Base-by-base conservation (phyloP, 805 yeast genomes). In the Saccharomyces mikatae region DNA sequence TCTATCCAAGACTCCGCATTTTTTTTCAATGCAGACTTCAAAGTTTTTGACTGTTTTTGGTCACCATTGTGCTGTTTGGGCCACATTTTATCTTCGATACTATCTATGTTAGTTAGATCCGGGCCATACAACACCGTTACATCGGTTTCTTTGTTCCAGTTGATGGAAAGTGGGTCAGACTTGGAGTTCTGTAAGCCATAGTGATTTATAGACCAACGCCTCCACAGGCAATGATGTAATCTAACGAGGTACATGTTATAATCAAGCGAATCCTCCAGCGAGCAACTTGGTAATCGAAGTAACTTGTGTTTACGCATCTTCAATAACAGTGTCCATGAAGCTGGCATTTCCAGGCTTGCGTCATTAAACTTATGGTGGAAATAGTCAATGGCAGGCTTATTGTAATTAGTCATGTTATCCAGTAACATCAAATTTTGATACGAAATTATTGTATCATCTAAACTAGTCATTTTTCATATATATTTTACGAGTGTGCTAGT, bases 81-180 rank as follows among this genome's bases (percentile, higher is more conserved):
- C 44, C 24, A 36, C 24, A 36, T 36, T 8, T 36, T 17, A 9
- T 36, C 24, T 36, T 36, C 44, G 17, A 17, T 6, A 21, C 17
- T 36, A 36, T 36, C 22, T 36, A 36, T 36, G 4, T 52, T 49
- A 10, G 61, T 52, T 32, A 69, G 57, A 54, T 66, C 61, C 13
- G 99, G 99, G 1, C 99, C 99, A 71, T 91, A 94, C 6, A 92
- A 79, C 90, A 97, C 92, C 0, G 97, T 89, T 27, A 92, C 92
- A 66, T 92, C 99, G 62, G 83, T 83, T 62, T 91, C 97, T 71
- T 94, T 94, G 56, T 86, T 82, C 99, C 99, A 92, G 71, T 94
- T 91, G 53, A 92, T 85, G 29, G 78, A 77, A 58, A 88, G 86
- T 1, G 99, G 98, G 27, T 89, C 79, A 9, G 89, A 82, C 11